Percentiles rank a stretch among this genome's conserved stretches.
These are phyloP conservation scores for Przewalskia tangutica DNA, from an alignment of 257 asterid genomes.

Conservation along the genomic window DNA sequence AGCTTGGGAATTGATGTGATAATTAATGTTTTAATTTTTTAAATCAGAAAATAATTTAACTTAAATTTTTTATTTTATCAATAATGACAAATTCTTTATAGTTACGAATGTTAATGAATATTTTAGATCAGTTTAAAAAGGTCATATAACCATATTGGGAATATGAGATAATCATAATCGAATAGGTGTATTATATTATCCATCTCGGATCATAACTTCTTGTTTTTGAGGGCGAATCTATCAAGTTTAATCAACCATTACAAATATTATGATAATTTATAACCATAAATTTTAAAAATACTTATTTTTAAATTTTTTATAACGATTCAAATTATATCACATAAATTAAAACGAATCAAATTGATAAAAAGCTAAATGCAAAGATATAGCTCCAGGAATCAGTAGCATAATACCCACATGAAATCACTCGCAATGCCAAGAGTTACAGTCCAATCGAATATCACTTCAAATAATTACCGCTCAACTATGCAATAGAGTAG, in stretches of 20 bases:
- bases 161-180: background rate
- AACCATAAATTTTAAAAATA: background rate
- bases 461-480: constrained; percentile 24
- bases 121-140: background rate
- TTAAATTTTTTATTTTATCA: background rate
- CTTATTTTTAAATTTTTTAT: too few species aligned
- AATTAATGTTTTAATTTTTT: too few species aligned
- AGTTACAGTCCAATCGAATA: constrained; percentile 30
- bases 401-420: background rate
- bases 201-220: accelerated
- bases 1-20: background rate
- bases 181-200: background rate
- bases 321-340: background rate
- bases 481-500: too few species aligned
- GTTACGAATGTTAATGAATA: background rate
- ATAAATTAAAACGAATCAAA: background rate
- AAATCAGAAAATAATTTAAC: too few species aligned
- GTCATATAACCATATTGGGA: background rate
- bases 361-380: background rate
- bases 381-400: background rate
- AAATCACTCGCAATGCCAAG: background rate
- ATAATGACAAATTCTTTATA: background rate
- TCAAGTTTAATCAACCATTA: background rate
- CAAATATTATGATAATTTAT: background rate
- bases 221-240: background rate